phyloP scores from a whole-genome alignment of 768 basidiomycete species.

The Leccinum olivaceopallidum region DNA sequence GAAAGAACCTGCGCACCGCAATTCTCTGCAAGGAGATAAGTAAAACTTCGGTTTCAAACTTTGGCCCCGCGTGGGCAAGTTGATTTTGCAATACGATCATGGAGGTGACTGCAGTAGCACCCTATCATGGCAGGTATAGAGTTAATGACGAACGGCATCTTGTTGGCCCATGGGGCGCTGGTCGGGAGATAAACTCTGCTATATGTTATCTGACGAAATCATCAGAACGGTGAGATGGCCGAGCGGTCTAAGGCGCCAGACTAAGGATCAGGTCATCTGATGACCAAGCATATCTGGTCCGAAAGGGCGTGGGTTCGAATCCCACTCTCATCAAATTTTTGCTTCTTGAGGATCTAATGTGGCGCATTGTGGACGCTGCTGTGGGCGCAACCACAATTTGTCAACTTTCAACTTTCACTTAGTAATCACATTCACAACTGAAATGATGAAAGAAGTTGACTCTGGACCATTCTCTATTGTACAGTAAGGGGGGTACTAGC shows the following conservation, averaged over 20 bases:
- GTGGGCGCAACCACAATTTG: not conserved
- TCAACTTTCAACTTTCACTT: not conserved
- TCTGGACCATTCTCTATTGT: too few species aligned
- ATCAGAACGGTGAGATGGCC: conserved; percentile 44
- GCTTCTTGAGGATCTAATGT: not conserved
- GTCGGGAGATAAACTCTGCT: not conserved
- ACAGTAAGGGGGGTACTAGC: not conserved
- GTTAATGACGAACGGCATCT: too few species aligned
- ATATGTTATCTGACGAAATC: not conserved
- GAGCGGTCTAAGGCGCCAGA: conserved; percentile 66
- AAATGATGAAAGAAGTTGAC: not conserved
- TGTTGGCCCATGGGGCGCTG: too few species aligned
- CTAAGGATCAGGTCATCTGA: conserved; percentile 44
- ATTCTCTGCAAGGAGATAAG: not conserved
- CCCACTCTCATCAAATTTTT: conserved; percentile 35
- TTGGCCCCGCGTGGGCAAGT: too few species aligned
- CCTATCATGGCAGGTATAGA: too few species aligned
- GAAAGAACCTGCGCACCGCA: not conserved
- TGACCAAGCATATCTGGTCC: conserved; percentile 36
- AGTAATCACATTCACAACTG: not conserved
- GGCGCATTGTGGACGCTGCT: not conserved
- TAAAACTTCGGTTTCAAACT: not conserved
- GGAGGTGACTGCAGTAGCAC: too few species aligned
- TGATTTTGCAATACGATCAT: not conserved
- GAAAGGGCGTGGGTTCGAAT: conserved; percentile 45